These are phyloP conservation scores for Cryptococcus sp. DNA, from an alignment of 1,284 basidiomycete genomes.

Conservation along the genomic window DNA sequence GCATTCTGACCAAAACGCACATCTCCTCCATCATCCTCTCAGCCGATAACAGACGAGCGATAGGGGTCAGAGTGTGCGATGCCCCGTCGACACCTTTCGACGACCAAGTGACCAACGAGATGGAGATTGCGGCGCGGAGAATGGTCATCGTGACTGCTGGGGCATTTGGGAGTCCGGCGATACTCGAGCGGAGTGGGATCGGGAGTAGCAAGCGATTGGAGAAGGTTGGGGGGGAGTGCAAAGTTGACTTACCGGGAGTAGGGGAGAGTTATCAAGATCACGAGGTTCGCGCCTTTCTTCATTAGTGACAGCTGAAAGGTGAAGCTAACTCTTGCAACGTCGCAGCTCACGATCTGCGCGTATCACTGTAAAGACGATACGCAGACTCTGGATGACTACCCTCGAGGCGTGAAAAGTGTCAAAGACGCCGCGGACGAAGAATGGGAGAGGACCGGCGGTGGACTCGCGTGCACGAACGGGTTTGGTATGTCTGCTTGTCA, in stretches of 20 bases:
- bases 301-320: neutral
- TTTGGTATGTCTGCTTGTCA: slow-evolving; percentile 4
- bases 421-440: slow-evolving; percentile 9
- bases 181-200: slow-evolving; percentile 48
- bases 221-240: slow-evolving; percentile 5
- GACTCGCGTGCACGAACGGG: slow-evolving; percentile 18
- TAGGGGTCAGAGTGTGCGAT: slow-evolving; percentile 2
- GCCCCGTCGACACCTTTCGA: neutral
- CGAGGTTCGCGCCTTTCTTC: slow-evolving; percentile 1
- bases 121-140: slow-evolving; percentile 25
- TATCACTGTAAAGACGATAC: slow-evolving; percentile 11
- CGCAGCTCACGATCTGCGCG: slow-evolving; percentile 15
- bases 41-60: neutral
- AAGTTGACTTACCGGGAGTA: slow-evolving; percentile 22
- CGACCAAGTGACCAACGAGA: slow-evolving; percentile 1
- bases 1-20: too few relatives aligned
- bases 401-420: slow-evolving; percentile 6
- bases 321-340: neutral
- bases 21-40: too few relatives aligned
- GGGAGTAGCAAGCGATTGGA: slow-evolving; percentile 12
- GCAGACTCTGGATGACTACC: slow-evolving; percentile 14
- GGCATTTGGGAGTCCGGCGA: slow-evolving; percentile 46
- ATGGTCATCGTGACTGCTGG: slow-evolving; percentile 50
- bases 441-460: slow-evolving; percentile 16
- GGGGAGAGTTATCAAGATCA: slow-evolving; percentile 23